These are phyloP conservation scores for Stevia rebaudiana DNA, from an alignment of 140 eudicot species.

Conservation along the genomic window DNA sequence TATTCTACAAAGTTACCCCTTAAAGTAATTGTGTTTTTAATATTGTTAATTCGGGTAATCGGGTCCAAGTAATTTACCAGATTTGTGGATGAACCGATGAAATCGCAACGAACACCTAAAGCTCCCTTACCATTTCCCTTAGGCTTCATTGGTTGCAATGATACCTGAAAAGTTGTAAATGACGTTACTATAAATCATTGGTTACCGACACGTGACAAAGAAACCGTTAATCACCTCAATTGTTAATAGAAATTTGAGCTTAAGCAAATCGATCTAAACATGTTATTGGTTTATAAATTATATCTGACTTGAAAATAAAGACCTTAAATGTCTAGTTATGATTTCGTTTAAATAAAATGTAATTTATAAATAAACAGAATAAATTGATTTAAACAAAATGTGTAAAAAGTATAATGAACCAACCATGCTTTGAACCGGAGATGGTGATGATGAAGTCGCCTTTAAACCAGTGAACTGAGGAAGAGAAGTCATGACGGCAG, in stretches of 20 bases:
- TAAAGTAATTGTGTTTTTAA: too few species aligned
- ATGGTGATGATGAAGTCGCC: conserved; percentile 37
- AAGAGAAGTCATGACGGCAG: conserved; percentile 61
- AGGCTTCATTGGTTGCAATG: conserved; percentile 49
- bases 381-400: not conserved
- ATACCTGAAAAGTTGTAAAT: conserved; percentile 31
- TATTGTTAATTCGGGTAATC: too few species aligned
- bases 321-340: not conserved
- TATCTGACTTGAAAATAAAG: not conserved
- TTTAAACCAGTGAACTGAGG: conserved; percentile 80
- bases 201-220: too few species aligned
- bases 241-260: not conserved
- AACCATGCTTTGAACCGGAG: conserved; percentile 51
- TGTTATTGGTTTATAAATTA: not conserved
- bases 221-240: too few species aligned
- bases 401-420: not conserved
- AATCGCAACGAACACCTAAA: conserved; percentile 75
- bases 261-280: not conserved
- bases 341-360: too few species aligned
- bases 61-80: conserved; percentile 39
- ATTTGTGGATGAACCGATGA: conserved; percentile 88
- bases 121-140: conserved; percentile 59
- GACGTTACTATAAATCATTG: not conserved
- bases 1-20: too few species aligned
- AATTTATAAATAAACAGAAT: not conserved